Percentiles rank a stretch among this genome's conserved stretches.
Conservation (phyloP, 106 monocot species). For the Phalaenopsis aphrodite region DNA sequence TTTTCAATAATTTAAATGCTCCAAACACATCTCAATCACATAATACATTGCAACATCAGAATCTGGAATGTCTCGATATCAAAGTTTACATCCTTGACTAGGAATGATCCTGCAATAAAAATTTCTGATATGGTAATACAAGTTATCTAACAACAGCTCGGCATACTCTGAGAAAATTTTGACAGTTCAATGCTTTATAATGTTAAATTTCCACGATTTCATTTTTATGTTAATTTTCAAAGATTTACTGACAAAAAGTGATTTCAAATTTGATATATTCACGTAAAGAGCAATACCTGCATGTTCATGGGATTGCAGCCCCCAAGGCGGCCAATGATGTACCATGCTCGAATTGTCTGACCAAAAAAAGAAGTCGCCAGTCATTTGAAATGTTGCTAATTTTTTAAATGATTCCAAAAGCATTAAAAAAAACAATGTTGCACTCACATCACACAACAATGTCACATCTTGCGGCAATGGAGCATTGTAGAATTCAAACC, state of each 20-base stretch:
- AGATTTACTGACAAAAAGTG: background rate
- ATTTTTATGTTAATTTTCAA: no score
- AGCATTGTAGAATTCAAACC: constrained; percentile 89
- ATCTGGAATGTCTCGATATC: no score
- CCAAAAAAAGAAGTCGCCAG: constrained; percentile 3
- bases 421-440: background rate
- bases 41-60: no score
- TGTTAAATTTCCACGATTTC: background rate
- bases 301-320: constrained; percentile 99
- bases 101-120: background rate
- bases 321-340: constrained; percentile 91
- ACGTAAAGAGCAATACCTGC: constrained; percentile 44
- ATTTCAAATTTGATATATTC: background rate
- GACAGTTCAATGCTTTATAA: background rate
- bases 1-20: no score
- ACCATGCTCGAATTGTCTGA: constrained; percentile 83
- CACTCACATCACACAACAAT: constrained; percentile 82
- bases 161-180: background rate
- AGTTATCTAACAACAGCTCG: background rate
- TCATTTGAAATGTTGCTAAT: background rate
- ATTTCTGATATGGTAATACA: background rate
- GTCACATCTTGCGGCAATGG: constrained; percentile 65
- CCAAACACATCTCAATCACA: no score
- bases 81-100: no score
- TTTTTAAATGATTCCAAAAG: constrained; percentile 1